Percentiles rank a stretch among this genome's conserved stretches.
phyloP scores from a whole-genome alignment of 441 rosid genomes.

The Erysimum cheiri region DNA sequence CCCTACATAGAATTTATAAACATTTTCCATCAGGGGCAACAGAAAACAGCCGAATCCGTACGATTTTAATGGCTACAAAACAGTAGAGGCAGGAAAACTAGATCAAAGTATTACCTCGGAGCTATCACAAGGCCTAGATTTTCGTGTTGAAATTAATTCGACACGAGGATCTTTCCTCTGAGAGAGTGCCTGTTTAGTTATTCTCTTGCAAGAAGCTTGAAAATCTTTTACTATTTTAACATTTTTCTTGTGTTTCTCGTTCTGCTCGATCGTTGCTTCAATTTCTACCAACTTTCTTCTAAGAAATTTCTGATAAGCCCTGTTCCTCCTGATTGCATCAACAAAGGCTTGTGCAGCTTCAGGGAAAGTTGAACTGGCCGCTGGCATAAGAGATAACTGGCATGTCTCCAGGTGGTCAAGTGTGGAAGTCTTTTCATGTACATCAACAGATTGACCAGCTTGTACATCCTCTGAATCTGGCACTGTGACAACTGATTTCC shows the following conservation, averaged over 20 bases:
- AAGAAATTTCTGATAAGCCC: constrained; percentile 75
- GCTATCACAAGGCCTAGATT: constrained; percentile 38
- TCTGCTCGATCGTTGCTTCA: constrained; percentile 87
- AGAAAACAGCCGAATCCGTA: constrained; percentile 4
- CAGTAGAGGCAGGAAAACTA: constrained; percentile 6
- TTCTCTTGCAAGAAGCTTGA: constrained; percentile 71
- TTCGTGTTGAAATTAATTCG: constrained; percentile 62
- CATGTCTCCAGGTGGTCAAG: constrained; percentile 26
- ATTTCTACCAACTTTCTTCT: constrained; percentile 67
- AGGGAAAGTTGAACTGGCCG: constrained; percentile 55
- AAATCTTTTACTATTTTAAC: constrained; percentile 73
- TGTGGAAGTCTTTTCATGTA: constrained; percentile 41
- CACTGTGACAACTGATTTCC: constrained; percentile 36
- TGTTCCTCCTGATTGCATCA: constrained; percentile 80
- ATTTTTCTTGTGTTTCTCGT: constrained; percentile 73
- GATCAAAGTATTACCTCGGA: constrained; percentile 57
- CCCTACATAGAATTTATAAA: constrained; percentile 48
- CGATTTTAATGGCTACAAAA: not conserved
- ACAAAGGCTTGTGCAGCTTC: constrained; percentile 65
- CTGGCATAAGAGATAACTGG: constrained; percentile 33
- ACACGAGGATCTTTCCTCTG: constrained; percentile 77
- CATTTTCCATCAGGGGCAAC: not conserved
- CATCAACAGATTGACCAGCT: constrained; percentile 38
- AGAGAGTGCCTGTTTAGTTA: constrained; percentile 68
- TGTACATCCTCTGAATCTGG: constrained; percentile 44